Base-by-base conservation (phyloP, 805 yeast species). In the Metschnikowia vanudenii region DNA sequence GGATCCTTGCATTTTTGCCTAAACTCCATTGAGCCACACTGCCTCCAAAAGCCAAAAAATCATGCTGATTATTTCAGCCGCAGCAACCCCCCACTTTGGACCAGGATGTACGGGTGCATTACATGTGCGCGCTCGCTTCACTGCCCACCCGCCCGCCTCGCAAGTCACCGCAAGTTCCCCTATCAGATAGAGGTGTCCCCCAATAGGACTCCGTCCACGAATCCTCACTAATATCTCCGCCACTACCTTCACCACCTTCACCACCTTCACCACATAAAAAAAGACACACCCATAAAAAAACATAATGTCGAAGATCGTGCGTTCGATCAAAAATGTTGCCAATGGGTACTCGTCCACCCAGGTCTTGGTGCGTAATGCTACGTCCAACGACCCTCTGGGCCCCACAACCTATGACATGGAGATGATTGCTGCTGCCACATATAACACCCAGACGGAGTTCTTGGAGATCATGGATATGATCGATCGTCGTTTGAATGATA, bases 391-490 rank as follows among this genome's bases (percentile, higher is more conserved):
- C 54, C 76, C 90, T 2, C 73, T 82, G 48, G 92, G 96, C 2
- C 97, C 97, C n/a, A 75, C 85, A 39, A 78, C 88, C 13, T 70
- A 75, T 40, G 87, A 85, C 48, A 82, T 92, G 90, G 90, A 87
- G 54, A 96, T 88, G 44, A 76, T 92, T 32, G 85, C 96, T 2
- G 76, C 80, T 43, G 75, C 80, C 55, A 87, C 96, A 1, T 84
- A 78, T 62, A 85, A 82, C 55, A 68, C 71, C 60, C 76, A 69
- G 52, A 81, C 84, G 6, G 95, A 88, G 57, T 82, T 90, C 58
- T 75, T 89, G 59, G 96, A 90, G 61, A 81, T 90, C 39, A 87
- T 92, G 95, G 97, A 92, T 61, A 89, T 92, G 84, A 68, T 92
- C 37, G 97, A 92, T 68, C 81, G 89, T 55, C 79, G 99, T 53